These are phyloP conservation scores for Trichoderma sp. DNA, from an alignment of 2,329 filamentous ascomycete genomes.

Conservation along the genomic window DNA sequence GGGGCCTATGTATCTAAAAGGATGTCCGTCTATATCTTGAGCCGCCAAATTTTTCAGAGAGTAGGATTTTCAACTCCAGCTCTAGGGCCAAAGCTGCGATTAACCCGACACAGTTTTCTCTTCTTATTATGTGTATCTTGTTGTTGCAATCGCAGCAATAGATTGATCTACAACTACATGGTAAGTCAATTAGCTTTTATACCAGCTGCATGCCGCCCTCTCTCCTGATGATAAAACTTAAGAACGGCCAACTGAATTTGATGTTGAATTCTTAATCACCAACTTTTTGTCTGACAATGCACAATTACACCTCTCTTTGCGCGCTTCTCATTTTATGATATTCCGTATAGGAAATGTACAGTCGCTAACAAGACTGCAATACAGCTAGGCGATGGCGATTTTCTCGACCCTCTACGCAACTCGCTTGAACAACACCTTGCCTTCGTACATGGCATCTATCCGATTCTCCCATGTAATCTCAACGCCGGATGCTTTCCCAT, in stretches of 20 bases:
- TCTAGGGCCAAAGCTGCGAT: not conserved
- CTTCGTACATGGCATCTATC: conserved; percentile 24
- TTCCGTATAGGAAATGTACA: not conserved
- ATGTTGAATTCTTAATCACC: conserved; percentile 61
- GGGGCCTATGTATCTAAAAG: conserved; percentile 22
- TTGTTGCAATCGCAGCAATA: not conserved
- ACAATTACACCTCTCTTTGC: conserved; percentile 8
- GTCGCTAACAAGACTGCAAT: conserved; percentile 32
- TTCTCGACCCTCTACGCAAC: conserved; percentile 3
- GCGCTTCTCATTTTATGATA: not conserved
- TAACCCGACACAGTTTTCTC: not conserved
- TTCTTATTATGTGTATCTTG: not conserved
- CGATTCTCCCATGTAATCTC: conserved; percentile 15
- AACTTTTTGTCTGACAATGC: conserved; percentile 63
- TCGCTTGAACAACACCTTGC: conserved; percentile 26
- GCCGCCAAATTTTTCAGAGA: not conserved
- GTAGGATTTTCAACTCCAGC: not conserved
- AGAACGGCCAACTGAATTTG: conserved; percentile 67
- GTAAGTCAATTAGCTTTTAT: conserved; percentile 24
- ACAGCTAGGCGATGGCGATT: not conserved
- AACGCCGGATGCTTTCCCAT: conserved; percentile 16
- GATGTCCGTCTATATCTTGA: not conserved
- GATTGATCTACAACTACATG: not conserved
- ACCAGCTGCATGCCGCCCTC: conserved; percentile 1
- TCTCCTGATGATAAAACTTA: conserved; percentile 60